phyloP scores from a whole-genome alignment of 2,329 filamentous ascomycete genomes.

The Bimuria novae-zelandiae region DNA sequence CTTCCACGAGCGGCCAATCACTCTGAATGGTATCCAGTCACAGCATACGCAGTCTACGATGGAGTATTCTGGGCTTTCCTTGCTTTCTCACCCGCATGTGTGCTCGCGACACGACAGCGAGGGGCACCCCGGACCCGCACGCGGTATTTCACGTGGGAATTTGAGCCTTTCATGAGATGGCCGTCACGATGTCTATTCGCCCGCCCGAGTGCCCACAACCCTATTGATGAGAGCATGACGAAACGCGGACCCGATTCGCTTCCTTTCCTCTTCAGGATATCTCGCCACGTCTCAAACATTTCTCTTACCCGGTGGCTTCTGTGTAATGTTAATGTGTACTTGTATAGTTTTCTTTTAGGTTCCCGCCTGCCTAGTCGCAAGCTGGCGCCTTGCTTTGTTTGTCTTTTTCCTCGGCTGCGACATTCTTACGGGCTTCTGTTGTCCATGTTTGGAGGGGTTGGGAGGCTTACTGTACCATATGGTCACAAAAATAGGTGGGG shows the following conservation, averaged over 20 bases:
- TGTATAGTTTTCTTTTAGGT: constrained; percentile 1
- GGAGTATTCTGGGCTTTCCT: neutral
- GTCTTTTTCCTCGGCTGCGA: neutral
- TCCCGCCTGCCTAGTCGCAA: neutral
- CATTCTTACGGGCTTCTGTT: neutral
- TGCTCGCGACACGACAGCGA: neutral
- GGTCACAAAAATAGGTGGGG: neutral
- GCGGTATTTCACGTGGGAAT: neutral
- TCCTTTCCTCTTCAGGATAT: neutral
- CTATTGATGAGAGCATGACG: neutral
- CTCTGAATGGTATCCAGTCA: neutral
- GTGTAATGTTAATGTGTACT: constrained; percentile 15
- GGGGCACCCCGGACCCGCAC: neutral
- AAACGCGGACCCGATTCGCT: neutral
- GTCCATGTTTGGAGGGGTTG: neutral
- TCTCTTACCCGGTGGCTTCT: constrained; percentile 9
- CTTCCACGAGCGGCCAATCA: neutral
- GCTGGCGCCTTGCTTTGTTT: neutral
- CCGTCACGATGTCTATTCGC: constrained; percentile 5
- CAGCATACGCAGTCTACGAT: neutral
- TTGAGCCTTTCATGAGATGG: constrained; percentile 4
- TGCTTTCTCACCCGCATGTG: neutral
- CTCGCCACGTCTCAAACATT: neutral
- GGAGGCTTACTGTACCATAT: constrained; percentile 2
- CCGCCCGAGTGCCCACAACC: neutral